Percentiles rank a stretch among this genome's conserved stretches.
These are phyloP conservation scores for Alternaria sp. DNA, from an alignment of 2,329 filamentous ascomycete species.

Conservation along the genomic window DNA sequence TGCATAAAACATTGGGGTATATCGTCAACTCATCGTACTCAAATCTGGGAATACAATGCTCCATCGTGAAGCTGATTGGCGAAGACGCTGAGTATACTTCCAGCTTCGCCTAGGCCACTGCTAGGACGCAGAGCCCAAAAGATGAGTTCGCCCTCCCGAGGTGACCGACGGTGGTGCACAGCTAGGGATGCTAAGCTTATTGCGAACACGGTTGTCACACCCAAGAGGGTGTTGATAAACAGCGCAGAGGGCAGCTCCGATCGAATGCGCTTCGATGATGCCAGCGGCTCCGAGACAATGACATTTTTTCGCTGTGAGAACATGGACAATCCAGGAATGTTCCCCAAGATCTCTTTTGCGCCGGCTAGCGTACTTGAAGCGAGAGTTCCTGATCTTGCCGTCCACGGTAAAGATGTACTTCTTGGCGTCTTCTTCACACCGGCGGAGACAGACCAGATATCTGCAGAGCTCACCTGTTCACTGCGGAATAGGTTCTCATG, in stretches of 20 bases:
- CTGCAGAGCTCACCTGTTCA: constrained; percentile 30
- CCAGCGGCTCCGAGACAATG: constrained; percentile 17
- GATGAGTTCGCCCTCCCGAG: constrained; percentile 45
- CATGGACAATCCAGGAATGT: constrained; percentile 35
- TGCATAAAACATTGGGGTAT: neutral
- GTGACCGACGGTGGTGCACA: constrained; percentile 43
- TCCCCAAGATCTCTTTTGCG: constrained; percentile 33
- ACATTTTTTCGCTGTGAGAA: constrained; percentile 20
- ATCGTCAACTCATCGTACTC: neutral
- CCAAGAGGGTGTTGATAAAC: constrained; percentile 35
- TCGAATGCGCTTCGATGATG: constrained; percentile 13
- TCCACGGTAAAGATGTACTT: constrained; percentile 37
- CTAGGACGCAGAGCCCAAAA: constrained; percentile 45
- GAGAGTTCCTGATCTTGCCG: constrained; percentile 21
- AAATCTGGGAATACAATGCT: constrained; percentile 21
- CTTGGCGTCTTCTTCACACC: constrained; percentile 12
- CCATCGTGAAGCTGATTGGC: constrained; percentile 36
- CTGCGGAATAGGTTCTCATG: constrained; percentile 37
- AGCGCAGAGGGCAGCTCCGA: constrained; percentile 44
- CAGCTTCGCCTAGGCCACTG: constrained; percentile 42
- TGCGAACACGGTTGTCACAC: constrained; percentile 30
- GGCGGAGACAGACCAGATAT: constrained; percentile 42
- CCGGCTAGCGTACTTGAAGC: constrained; percentile 21
- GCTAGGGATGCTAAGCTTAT: constrained; percentile 41
- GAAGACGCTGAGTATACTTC: constrained; percentile 43